Percentiles rank a stretch among this genome's conserved stretches.
phyloP scores from a whole-genome alignment of 495 filamentous ascomycete species.

The Tuber calosporum region DNA sequence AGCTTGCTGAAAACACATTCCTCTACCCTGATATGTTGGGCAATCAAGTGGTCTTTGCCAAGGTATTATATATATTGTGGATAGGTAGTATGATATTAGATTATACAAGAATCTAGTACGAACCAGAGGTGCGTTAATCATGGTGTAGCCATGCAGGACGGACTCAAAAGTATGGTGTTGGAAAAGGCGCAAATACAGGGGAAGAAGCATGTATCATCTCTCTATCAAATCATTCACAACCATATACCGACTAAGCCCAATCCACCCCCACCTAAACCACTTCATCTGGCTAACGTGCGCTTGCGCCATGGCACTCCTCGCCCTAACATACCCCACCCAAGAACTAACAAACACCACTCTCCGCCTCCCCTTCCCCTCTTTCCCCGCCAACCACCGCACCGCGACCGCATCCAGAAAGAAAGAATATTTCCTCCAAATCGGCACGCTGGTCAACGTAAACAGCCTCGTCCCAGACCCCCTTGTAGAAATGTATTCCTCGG shows the following conservation, averaged over 20 bases:
- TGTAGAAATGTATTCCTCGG: constrained; percentile 58
- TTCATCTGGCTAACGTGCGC: constrained; percentile 94
- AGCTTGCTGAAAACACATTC: too few relatives aligned
- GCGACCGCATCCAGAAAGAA: constrained; percentile 49
- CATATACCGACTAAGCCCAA: constrained; percentile 86
- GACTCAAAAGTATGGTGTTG: too few relatives aligned
- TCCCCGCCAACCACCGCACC: constrained; percentile 39
- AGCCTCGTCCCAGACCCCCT: constrained; percentile 58
- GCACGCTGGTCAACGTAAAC: constrained; percentile 73
- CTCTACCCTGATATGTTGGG: too few relatives aligned
- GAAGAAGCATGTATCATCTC: not conserved
- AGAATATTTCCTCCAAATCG: constrained; percentile 67
- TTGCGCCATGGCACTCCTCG: constrained; percentile 75
- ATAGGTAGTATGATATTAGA: too few relatives aligned
- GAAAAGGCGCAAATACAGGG: too few relatives aligned
- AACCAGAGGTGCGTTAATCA: too few relatives aligned
- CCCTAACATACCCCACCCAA: constrained; percentile 54
- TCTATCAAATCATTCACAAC: constrained; percentile 75
- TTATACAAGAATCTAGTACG: too few relatives aligned
- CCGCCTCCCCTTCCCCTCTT: constrained; percentile 37
- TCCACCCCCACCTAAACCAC: constrained; percentile 98
- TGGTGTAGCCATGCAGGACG: too few relatives aligned
- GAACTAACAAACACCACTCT: constrained; percentile 62
- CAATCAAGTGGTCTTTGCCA: too few relatives aligned
- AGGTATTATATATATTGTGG: too few relatives aligned